A percentile compares a stretch with the other conserved stretches of the same genome.
phyloP scores from a whole-genome alignment of 1,284 basidiomycete species.

The Trichosporon faecale region DNA sequence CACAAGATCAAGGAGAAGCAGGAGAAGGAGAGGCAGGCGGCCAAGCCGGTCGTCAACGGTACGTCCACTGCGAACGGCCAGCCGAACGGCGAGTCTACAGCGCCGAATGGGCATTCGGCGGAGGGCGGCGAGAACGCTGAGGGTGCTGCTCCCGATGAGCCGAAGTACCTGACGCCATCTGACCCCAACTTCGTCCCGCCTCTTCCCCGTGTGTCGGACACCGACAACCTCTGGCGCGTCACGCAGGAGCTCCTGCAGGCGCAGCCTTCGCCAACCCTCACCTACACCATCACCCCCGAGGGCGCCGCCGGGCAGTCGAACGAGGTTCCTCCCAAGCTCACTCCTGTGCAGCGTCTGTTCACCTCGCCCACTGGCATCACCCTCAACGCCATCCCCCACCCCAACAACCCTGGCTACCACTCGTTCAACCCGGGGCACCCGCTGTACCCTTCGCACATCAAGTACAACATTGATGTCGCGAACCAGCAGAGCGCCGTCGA shows the following conservation, averaged over 20 bases:
- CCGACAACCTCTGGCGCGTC: slow-evolving; percentile 49
- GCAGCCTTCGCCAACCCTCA: slow-evolving; percentile 28
- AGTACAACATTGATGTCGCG: slow-evolving; percentile 47
- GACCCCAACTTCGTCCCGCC: slow-evolving; percentile 29
- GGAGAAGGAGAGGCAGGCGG: not conserved
- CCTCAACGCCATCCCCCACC: slow-evolving; percentile 39
- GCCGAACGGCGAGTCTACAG: slow-evolving; percentile 15
- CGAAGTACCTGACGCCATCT: slow-evolving; percentile 3
- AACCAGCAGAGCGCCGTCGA: slow-evolving; percentile 48
- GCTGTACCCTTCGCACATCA: slow-evolving; percentile 33
- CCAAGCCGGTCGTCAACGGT: slow-evolving; percentile 10
- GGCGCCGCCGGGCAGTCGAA: slow-evolving; percentile 24
- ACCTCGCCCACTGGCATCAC: slow-evolving; percentile 46
- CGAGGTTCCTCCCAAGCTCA: slow-evolving; percentile 26
- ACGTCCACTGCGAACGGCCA: not conserved
- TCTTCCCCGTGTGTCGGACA: slow-evolving; percentile 44
- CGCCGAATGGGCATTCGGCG: slow-evolving; percentile 9
- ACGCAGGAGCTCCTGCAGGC: slow-evolving; percentile 39
- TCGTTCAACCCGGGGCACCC: slow-evolving; percentile 19
- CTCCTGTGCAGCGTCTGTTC: slow-evolving; percentile 49
- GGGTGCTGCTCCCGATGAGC: slow-evolving; percentile 13
- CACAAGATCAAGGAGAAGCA: slow-evolving; percentile 8
- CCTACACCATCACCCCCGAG: slow-evolving; percentile 31
- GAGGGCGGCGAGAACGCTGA: slow-evolving; percentile 19
- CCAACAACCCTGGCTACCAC: slow-evolving; percentile 32